A percentile compares a stretch with the other conserved stretches of the same genome.
Conservation (phyloP, 140 eudicot species). For the Stevia rebaudiana region DNA sequence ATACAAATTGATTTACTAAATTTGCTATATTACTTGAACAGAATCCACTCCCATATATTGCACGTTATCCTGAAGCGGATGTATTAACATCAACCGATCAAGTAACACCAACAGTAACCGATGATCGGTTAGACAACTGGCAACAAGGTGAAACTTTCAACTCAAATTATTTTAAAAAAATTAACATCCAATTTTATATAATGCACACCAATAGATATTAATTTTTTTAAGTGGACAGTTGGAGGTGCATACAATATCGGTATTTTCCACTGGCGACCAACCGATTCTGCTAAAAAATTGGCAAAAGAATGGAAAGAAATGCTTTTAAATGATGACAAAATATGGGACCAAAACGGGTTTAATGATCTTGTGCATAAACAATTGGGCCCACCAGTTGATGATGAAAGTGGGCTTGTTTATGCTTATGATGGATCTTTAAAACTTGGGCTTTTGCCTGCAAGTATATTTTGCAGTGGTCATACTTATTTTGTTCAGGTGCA, state of each 20-base stretch:
- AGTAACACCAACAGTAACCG: constrained; percentile 83
- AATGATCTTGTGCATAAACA: constrained; percentile 76
- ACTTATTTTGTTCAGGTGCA: constrained; percentile 94
- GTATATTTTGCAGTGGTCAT: constrained; percentile 96
- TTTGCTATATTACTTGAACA: constrained; percentile 34
- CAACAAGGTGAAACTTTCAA: constrained; percentile 49
- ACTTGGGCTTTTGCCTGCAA: constrained; percentile 87
- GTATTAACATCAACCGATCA: constrained; percentile 91
- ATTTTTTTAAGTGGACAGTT: constrained; percentile 32
- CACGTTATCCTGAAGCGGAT: constrained; percentile 96
- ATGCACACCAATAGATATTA: neutral
- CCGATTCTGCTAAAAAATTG: constrained; percentile 66
- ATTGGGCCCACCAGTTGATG: constrained; percentile 88
- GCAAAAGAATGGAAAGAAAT: constrained; percentile 96
- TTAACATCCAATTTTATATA: neutral
- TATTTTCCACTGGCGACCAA: constrained; percentile 92
- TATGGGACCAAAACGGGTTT: constrained; percentile 97
- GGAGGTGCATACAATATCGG: constrained; percentile 96
- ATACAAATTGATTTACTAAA: neutral
- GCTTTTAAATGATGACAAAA: constrained; percentile 74
- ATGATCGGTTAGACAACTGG: constrained; percentile 91
- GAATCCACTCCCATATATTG: constrained; percentile 95
- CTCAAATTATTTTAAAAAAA: neutral
- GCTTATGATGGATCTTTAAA: constrained; percentile 94
- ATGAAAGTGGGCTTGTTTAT: constrained; percentile 85